Base-by-base conservation (phyloP, 805 yeast genomes). In the Myxozyma neotropica region DNA sequence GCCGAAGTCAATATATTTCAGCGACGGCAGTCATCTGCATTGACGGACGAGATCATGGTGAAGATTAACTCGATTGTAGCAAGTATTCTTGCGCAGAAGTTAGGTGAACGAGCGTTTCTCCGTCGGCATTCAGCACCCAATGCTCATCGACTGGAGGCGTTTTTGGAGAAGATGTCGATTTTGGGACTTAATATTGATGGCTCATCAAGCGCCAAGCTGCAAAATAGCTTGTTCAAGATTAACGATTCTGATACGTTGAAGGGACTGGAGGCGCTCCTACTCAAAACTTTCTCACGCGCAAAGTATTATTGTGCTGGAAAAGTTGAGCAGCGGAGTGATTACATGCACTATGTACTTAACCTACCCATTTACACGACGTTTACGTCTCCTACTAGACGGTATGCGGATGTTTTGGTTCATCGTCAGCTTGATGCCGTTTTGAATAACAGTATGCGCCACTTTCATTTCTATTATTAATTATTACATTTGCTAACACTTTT, bases 381-480 rank as follows among this genome's bases (percentile, higher is more conserved):
- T 77, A 87, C 89, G n/a, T 83, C 96, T 1, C 98, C 99, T 15
- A 77, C 90, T 71, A 83, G 96, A 72, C 82, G 99, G 69, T 94
- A 92, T 72, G 91, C 96, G 1, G 99, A 94, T 73, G 80, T 89
- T 53, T 83, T 92, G 66, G 98, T 89, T 40, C 99, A 94, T 71
- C 83, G 97, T 68, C 99, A 94, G 75, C 76, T 94, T 67, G 92
- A 89, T 71, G 73, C 84, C 1, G 82, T 86, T 27, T 72, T 94
- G 40, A 74, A 73, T 31, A 61, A 56, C 50, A 40, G 62, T 58
- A 42, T 53, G 64, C 13, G 42, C 60, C 68, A 13, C 80, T 77
- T n/a, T 13, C 21, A 38, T 21, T 29, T 19, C 17, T 7, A 31
- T 39, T 27, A 35, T 24, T 19, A 15, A 21, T 33, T 15, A 29